phyloP scores from a whole-genome alignment of 1,284 basidiomycete species.

The Hypsizygus ulmarius region DNA sequence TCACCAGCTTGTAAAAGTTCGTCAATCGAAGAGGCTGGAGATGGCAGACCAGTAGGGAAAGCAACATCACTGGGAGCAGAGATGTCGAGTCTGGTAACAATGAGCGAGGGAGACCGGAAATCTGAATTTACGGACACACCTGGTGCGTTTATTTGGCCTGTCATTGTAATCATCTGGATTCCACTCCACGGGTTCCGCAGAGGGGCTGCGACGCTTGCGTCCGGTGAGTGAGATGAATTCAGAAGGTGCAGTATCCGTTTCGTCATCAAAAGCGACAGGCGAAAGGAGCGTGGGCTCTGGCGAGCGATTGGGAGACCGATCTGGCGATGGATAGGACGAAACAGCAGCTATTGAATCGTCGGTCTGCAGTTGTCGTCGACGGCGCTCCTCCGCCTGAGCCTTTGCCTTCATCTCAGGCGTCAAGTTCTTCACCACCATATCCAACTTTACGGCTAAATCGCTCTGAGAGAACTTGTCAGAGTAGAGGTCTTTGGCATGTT shows the following conservation, averaged over 20 bases:
- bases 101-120: too few species aligned
- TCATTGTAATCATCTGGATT: background rate
- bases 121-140: constrained; percentile 17
- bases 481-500: constrained; percentile 31
- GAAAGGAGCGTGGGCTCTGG: constrained; percentile 1
- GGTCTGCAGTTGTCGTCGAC: constrained; percentile 3
- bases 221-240: background rate
- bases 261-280: background rate
- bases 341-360: constrained; percentile 4
- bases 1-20: background rate
- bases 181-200: background rate
- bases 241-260: background rate
- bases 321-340: constrained; percentile 21
- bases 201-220: constrained; percentile 7
- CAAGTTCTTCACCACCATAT: constrained; percentile 26
- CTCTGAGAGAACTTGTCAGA: constrained; percentile 27
- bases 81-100: too few species aligned
- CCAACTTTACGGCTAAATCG: constrained; percentile 25
- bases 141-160: constrained; percentile 20
- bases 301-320: constrained; percentile 18
- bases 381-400: constrained; percentile 3
- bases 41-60: constrained; percentile 9
- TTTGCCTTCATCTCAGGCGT: constrained; percentile 19
- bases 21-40: constrained; percentile 8
- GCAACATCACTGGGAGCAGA: background rate